Conservation (phyloP, 768 basidiomycete species). For the Amanita subjunquillea region DNA sequence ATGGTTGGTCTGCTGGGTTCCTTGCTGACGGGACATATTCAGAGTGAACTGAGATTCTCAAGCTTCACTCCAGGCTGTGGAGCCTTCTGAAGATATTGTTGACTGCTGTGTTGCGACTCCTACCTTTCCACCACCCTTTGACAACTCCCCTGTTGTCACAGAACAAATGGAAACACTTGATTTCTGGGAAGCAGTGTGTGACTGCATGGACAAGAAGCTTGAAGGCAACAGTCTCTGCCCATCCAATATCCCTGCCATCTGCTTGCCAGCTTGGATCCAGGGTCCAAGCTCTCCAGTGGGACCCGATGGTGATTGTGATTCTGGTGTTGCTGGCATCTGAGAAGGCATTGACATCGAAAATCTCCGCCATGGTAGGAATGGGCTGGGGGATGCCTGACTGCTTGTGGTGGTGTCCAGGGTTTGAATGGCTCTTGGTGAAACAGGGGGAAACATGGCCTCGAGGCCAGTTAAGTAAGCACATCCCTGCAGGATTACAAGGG, state of each 20-base stretch:
- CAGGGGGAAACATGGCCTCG: slow-evolving; percentile 22
- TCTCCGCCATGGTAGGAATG: too few species aligned
- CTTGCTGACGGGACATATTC: slow-evolving; percentile 15
- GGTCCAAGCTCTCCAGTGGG: slow-evolving; percentile 22
- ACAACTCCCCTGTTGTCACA: slow-evolving; percentile 28
- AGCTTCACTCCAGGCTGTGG: background rate
- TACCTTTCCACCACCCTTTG: slow-evolving; percentile 26
- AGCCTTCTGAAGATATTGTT: slow-evolving; percentile 17
- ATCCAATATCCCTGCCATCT: too few species aligned
- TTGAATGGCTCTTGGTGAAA: slow-evolving; percentile 20
- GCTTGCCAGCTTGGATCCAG: slow-evolving; percentile 16
- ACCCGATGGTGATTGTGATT: slow-evolving; percentile 21
- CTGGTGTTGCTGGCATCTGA: slow-evolving; percentile 32
- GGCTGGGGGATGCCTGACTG: background rate
- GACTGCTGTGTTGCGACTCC: slow-evolving; percentile 18
- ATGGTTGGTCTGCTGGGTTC: slow-evolving; percentile 22
- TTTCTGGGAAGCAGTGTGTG: background rate
- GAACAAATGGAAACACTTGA: slow-evolving; percentile 15
- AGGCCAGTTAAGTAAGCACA: slow-evolving; percentile 30
- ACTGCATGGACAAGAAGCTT: slow-evolving; percentile 19
- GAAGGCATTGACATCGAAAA: slow-evolving; percentile 23
- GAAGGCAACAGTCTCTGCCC: slow-evolving; percentile 35
- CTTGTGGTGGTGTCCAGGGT: slow-evolving; percentile 11
- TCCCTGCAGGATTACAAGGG: slow-evolving; percentile 16
- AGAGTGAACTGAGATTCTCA: slow-evolving; percentile 10